Base-by-base conservation (phyloP, 2,329 filamentous ascomycete genomes). In the Capronia coronata region DNA sequence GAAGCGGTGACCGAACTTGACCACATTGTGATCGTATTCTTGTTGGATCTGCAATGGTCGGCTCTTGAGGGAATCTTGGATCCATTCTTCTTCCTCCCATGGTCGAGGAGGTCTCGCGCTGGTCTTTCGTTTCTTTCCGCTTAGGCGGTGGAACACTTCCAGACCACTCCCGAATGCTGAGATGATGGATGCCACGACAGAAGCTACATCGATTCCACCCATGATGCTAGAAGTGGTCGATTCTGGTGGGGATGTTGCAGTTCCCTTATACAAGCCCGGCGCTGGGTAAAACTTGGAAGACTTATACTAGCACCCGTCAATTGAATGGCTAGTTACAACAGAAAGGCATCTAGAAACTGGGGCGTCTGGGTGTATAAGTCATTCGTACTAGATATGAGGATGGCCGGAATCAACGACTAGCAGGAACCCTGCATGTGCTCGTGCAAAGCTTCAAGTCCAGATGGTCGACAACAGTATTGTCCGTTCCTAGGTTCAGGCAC, bases 111-210 rank as follows among this genome's bases (percentile, higher is more conserved):
- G 45, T 45, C 54, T 49, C 14, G 51, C 54, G 29, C 43, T 43
- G 9, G 48, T 43, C 43, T 55, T 55, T 38, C 51, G 41, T 30
- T 55, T 57, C 43, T 56, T 57, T 25, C 44, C 58, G 19, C 50
- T 29, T 27, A 57, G 43, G 9, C 57, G 57, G 22, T 54, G 53
- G 41, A 61, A 57, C 8, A 61, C 35, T 21, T 52, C 47, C 34
- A 56, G 41, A 18, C 59, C 55, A 50, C 50, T 59, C 14, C 49
- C 50, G 29, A 61, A 57, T 14, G 59, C 59, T 7, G 54, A 51
- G n/a, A 61, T 42, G 35, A 61, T 60, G 14, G 57, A 59, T 10
- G 46, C 48, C 34, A 61, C 50, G n/a, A 60, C 51, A 10, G 52
- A 53, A 22, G 56, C 50, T 10, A 61, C 59, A 23, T 60, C 57